phyloP scores from a whole-genome alignment of 2,329 filamentous ascomycete species.

The Endothia cerciana region DNA sequence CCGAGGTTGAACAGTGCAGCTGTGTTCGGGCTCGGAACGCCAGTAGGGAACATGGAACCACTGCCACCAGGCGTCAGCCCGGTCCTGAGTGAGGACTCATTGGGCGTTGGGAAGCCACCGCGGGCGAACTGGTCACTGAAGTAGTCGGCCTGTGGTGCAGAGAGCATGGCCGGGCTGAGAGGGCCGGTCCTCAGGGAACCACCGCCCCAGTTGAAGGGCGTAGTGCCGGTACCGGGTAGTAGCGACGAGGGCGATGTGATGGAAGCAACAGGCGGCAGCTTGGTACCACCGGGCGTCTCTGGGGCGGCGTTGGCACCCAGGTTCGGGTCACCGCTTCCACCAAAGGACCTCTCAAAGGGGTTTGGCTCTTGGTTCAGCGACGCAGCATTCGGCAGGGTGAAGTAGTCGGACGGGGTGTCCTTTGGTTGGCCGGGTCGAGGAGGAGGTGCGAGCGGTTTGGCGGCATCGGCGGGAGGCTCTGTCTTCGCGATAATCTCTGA shows the following conservation, averaged over 20 bases:
- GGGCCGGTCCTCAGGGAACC: conserved; percentile 90
- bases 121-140: conserved; percentile 81
- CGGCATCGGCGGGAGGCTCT: conserved; percentile 60
- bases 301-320: conserved; percentile 37
- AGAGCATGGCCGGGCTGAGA: conserved; percentile 95
- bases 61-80: conserved; percentile 93
- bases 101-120: conserved; percentile 89
- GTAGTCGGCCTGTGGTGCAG: conserved; percentile 83
- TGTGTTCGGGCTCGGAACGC: conserved; percentile 82
- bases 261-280: conserved; percentile 86
- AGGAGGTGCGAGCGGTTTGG: conserved; percentile 71
- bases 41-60: conserved; percentile 87
- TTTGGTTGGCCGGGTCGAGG: conserved; percentile 61
- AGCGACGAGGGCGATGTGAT: conserved; percentile 89
- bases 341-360: conserved; percentile 95
- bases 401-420: conserved; percentile 68
- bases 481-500: conserved; percentile 50
- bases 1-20: conserved; percentile 80
- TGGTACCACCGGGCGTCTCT: conserved; percentile 81
- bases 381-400: conserved; percentile 58
- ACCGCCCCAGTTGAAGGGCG: conserved; percentile 77
- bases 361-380: conserved; percentile 83
- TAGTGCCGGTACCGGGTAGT: conserved; percentile 72
- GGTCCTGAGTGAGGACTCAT: conserved; percentile 91
- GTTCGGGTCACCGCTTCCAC: conserved; percentile 48